Conservation (phyloP, 2,329 filamentous ascomycete genomes). For the Trichophyton verrucosum region DNA sequence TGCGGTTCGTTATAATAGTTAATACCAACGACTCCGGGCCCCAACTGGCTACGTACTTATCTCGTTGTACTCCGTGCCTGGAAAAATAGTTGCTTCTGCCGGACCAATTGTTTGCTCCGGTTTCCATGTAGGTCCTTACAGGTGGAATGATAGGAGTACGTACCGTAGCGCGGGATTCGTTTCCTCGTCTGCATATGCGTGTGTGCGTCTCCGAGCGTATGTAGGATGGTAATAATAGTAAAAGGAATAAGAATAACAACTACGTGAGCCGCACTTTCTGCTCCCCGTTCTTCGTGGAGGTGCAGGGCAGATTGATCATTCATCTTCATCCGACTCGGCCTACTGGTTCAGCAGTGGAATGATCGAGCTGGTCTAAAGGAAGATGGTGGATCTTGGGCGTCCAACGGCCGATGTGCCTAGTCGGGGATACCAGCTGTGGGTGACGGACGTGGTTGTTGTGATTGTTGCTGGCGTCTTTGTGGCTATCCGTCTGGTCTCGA, state of each 20-base stretch:
- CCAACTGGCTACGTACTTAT: too few relatives aligned
- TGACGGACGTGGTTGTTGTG: constrained; percentile 4
- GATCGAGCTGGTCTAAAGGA: background rate
- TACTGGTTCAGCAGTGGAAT: background rate
- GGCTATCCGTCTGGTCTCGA: constrained; percentile 7
- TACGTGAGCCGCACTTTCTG: background rate
- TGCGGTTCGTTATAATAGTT: too few relatives aligned
- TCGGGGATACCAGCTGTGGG: constrained; percentile 3
- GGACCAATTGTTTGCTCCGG: background rate
- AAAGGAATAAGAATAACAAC: background rate
- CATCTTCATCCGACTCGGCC: too few relatives aligned
- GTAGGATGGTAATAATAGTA: too few relatives aligned
- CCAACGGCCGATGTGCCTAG: background rate
- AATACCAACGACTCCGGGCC: background rate
- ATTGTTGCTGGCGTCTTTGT: constrained; percentile 9
- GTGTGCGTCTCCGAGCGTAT: background rate
- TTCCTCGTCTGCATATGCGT: background rate
- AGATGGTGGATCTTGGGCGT: background rate
- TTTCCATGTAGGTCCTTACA: background rate
- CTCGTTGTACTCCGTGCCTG: too few relatives aligned
- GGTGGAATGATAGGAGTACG: too few relatives aligned
- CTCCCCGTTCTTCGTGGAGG: too few relatives aligned
- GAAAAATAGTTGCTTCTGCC: background rate
- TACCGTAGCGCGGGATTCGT: too few relatives aligned
- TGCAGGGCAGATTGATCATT: too few relatives aligned